Base-by-base conservation (phyloP, 1,139 yeast species). In the Lodderomyces elongisporus region DNA sequence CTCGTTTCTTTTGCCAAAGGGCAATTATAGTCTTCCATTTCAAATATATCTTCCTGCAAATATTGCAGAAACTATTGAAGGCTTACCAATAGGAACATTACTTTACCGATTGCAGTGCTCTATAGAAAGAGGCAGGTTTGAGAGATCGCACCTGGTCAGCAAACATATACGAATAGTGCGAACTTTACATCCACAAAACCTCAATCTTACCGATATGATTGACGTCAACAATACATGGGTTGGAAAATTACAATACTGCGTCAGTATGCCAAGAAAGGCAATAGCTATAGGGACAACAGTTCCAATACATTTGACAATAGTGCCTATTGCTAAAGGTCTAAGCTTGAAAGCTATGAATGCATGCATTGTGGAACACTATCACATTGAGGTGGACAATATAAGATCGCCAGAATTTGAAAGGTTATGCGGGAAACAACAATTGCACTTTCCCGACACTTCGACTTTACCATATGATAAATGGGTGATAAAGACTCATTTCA, bases 21-120 rank as follows among this genome's bases (percentile, higher is more conserved):
- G 89, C 0, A 79, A 79, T 48, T 81, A 81, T 47, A 76, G 74
- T 41, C 52, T 82, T 25, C 89, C 89, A 0, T 82, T 81, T 50
- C 57, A 54, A 25, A 62, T 73, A 4, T 56, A 58, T 13, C 52
- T 82, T 9, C 88, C 89, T 0, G 70, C 79, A 2, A 74, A 74
- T 43, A 52, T 76, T 1, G 72, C 81, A 2, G 89, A 80, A 43
- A 76, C 88, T 0, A 70, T 81, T 0, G 89, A 81, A 52, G 85
- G 87, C 0, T 55, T 80, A 32, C 37, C 64, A 31, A 67, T 74
- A 27, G 85, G 80, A 1, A 68, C 74, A 6, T 52, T 80, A 4
- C 54, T 77, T 9, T 81, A 82, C 52, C 66, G 67, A 34, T 56
- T 80, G 38, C 74, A 69, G 42, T 70, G 79, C 33, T 56, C 60